phyloP scores from a whole-genome alignment of 345 rosid species.

The Lumnitzera littorea region DNA sequence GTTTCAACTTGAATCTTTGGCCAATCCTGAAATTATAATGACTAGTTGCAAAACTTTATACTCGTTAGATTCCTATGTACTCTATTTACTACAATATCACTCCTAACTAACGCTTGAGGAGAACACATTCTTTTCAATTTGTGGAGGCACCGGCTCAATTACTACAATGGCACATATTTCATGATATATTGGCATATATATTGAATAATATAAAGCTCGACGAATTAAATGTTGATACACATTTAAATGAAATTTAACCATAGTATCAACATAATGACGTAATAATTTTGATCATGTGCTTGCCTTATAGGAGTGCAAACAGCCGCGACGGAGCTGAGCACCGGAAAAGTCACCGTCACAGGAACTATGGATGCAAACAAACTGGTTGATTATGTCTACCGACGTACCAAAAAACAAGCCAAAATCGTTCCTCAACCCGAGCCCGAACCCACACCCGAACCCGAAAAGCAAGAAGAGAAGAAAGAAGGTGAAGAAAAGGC shows the following conservation, averaged over 20 bases:
- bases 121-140: no score
- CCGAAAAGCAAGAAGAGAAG: conserved; percentile 31
- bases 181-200: no score
- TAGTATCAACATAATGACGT: neutral
- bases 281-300: neutral
- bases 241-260: neutral
- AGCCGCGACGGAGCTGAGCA: conserved; percentile 52
- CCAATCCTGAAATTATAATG: no score
- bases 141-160: no score
- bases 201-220: no score
- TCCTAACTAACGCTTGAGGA: no score
- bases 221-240: neutral
- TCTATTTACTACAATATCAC: no score
- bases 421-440: conserved; percentile 65
- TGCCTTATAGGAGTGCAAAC: conserved; percentile 62
- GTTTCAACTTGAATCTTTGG: no score
- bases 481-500: conserved; percentile 30
- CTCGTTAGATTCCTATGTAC: no score
- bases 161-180: no score
- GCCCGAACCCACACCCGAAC: conserved; percentile 36
- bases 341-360: conserved; percentile 70
- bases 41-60: no score
- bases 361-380: conserved; percentile 86
- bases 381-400: conserved; percentile 75
- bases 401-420: conserved; percentile 80